Base-by-base conservation (phyloP, 2,329 filamentous ascomycete species). In the Arthrocladium fulminans region DNA sequence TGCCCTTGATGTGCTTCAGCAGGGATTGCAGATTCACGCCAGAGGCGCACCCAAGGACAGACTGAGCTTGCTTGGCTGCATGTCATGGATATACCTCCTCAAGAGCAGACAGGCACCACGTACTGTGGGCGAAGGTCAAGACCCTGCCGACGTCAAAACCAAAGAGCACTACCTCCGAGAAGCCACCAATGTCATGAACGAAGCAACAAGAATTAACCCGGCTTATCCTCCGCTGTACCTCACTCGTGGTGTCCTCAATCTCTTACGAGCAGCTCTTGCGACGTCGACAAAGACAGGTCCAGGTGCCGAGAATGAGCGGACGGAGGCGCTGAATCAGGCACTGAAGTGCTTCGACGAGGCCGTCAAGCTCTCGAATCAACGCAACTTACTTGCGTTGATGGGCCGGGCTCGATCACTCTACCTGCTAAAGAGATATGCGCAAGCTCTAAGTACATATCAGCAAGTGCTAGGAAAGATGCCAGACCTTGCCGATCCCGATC, bases 271-370 rank as follows among this genome's bases (percentile, higher is more conserved):
- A 24, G 95, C 92, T 0, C 72, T 94, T 13, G 85, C 88, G 61
- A 77, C 81, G 1, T 87, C 85, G 0, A 79, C 86, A 1, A 88
- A 86, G 57, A 68, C 77, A 1, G 72, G 76, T 3, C 75, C 77
- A 7, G 79, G 79, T 15, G 72, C 74, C 7, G 84, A 89, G 56
- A 79, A 71, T 32, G 88, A 94, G 61, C 71, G 76, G 63, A 77
- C 82, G 44, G 88, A 96, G 57, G 81, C 88, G 32, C 69, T 96
- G 53, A 86, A 88, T 58, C 81, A 85, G 53, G 89, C 92, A 1
- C 73, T 90, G 53, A 96, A 95, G 67, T 88, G 86, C 53, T 98
- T 98, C 63, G 92, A 98, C 55, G 90, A 97, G 65, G 88, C 90
- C 2, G 81, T 92, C 44, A 82, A 88, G 54, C 81, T 86, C 5